Evolutionary conservation across 2,329 filamentous ascomycete species (phyloP).

Genomic region (Aspergillus piperis): DNA sequence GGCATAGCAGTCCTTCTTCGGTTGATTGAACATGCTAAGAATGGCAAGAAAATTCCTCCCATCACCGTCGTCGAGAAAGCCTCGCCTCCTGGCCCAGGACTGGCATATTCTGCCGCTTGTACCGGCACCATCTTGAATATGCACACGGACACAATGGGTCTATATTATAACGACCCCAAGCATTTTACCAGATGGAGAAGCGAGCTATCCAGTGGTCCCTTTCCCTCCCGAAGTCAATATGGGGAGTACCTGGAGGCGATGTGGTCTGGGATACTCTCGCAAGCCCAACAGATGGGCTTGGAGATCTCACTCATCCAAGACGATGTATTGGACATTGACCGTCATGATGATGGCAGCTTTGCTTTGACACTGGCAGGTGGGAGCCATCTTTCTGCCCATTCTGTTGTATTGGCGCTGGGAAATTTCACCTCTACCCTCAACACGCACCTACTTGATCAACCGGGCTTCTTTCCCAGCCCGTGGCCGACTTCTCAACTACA

Average conservation of each 20-base stretch:
- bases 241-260: slow-evolving; percentile 13
- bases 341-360: slow-evolving; percentile 7
- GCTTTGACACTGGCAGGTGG: slow-evolving; percentile 1
- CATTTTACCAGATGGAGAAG: slow-evolving; percentile 12
- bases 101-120: slow-evolving; percentile 11
- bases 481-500: slow-evolving; percentile 14
- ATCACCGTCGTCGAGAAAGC: slow-evolving; percentile 8
- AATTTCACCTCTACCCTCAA: slow-evolving; percentile 11
- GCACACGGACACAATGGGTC: slow-evolving; percentile 14
- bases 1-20: slow-evolving; percentile 14
- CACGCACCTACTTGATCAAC: slow-evolving; percentile 10
- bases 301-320: slow-evolving; percentile 9
- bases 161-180: slow-evolving; percentile 10
- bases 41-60: not conserved
- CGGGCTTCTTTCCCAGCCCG: slow-evolving; percentile 12
- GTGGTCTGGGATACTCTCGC: slow-evolving; percentile 6
- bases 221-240: slow-evolving; percentile 11
- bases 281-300: slow-evolving; percentile 3
- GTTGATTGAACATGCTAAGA: slow-evolving; percentile 7
- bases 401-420: slow-evolving; percentile 9
- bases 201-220: slow-evolving; percentile 1
- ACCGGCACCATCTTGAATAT: slow-evolving; percentile 14
- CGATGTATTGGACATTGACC: slow-evolving; percentile 10
- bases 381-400: not conserved
- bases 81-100: slow-evolving; percentile 1